These are phyloP conservation scores for Casuarina cunninghamiana DNA, from an alignment of 306 rosid genomes.

Conservation along the genomic window DNA sequence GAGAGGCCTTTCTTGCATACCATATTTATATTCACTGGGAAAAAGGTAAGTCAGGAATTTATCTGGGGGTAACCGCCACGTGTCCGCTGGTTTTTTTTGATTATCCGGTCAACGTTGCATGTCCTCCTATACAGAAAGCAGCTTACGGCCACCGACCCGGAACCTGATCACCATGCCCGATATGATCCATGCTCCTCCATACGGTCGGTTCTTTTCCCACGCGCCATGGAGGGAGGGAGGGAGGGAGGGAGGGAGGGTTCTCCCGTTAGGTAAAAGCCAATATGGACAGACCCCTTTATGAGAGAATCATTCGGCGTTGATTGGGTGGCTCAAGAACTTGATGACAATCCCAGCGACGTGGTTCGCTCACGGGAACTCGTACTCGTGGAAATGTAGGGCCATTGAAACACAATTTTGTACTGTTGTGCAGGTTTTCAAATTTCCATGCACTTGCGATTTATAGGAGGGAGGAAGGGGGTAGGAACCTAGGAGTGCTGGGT, in stretches of 20 bases:
- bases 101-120: conserved; percentile 36
- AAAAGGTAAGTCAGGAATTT: conserved; percentile 19
- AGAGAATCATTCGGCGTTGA: conserved; percentile 22
- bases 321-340: neutral
- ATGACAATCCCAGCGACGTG: neutral
- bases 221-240: neutral
- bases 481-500: conserved; percentile 42
- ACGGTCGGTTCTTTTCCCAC: neutral
- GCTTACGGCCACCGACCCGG: conserved; percentile 30
- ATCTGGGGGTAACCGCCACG: conserved; percentile 40
- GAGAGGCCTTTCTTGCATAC: conserved; percentile 1
- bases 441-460: neutral
- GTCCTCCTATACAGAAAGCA: neutral
- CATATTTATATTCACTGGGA: conserved; percentile 40
- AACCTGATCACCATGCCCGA: conserved; percentile 18
- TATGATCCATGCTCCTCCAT: conserved; percentile 10
- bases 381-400: neutral
- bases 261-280: too few species aligned
- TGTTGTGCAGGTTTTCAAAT: neutral
- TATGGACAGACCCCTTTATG: neutral
- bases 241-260: too few species aligned
- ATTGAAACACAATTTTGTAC: too few species aligned
- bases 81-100: conserved; percentile 13
- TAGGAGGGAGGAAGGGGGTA: neutral
- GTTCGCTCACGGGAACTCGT: conserved; percentile 16